phyloP scores from a whole-genome alignment of 257 asterid genomes.

The Solanum chaucha region DNA sequence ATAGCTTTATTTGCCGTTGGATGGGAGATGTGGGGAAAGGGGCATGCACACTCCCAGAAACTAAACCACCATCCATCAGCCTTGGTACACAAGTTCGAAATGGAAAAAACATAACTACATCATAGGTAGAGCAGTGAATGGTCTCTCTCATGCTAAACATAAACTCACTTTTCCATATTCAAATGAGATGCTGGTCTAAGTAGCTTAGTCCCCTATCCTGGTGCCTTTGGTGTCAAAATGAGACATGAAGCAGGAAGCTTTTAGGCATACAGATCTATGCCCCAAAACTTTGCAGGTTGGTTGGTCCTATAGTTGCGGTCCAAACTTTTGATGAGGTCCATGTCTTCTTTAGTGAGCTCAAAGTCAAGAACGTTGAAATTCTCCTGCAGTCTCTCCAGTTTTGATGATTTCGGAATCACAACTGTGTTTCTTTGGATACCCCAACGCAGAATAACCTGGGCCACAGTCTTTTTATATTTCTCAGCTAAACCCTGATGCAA shows the following conservation, averaged over 20 bases:
- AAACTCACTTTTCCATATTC: background rate
- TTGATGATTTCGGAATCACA: conserved; percentile 56
- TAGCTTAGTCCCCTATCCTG: background rate
- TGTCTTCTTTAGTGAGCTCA: conserved; percentile 31
- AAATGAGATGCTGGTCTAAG: background rate
- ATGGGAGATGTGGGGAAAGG: background rate
- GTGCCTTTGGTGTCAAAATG: background rate
- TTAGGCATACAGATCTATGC: conserved; percentile 39
- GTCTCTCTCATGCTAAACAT: background rate
- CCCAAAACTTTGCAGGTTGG: conserved; percentile 55
- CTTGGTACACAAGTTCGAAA: background rate
- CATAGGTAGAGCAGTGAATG: background rate
- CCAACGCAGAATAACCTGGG: conserved; percentile 60
- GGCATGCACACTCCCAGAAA: background rate
- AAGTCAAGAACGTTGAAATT: conserved; percentile 33
- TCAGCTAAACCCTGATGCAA: conserved; percentile 37
- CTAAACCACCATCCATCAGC: background rate
- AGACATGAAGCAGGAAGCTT: background rate
- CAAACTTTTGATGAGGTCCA: conserved; percentile 31
- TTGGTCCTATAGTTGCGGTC: conserved; percentile 43
- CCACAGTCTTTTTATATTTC: conserved; percentile 40
- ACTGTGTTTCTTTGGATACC: conserved; percentile 41
- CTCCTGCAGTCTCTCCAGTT: conserved; percentile 42
- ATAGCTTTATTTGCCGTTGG: background rate
- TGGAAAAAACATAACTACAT: background rate